These are phyloP conservation scores for Colletotrichum higginsianum DNA, from an alignment of 2,329 filamentous ascomycete species.

Conservation along the genomic window DNA sequence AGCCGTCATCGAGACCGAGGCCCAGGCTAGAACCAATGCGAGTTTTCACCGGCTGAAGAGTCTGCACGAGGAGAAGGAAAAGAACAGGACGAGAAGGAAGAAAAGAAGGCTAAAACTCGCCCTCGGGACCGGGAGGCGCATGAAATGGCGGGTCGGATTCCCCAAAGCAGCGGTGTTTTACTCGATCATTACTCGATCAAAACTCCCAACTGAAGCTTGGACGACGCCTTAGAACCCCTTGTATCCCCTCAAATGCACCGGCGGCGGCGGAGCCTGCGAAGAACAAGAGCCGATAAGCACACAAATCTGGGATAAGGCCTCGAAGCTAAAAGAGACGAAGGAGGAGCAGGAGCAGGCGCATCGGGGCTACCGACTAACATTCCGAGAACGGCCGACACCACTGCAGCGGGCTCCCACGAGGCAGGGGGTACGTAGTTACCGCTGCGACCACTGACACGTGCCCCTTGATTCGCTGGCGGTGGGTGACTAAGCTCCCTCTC, in stretches of 20 bases:
- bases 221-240: background rate
- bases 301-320: background rate
- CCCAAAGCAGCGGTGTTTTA: conserved; percentile 48
- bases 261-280: background rate
- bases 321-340: background rate
- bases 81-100: background rate
- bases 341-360: too few relatives aligned
- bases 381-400: conserved; percentile 33
- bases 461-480: conserved; percentile 10
- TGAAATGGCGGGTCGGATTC: conserved; percentile 17
- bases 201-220: conserved; percentile 49
- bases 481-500: conserved; percentile 18
- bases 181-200: conserved; percentile 64
- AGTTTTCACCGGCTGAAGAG: conserved; percentile 2
- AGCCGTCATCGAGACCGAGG: background rate
- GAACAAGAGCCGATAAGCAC: conserved; percentile 4
- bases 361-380: background rate
- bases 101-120: background rate
- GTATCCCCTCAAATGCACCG: background rate
- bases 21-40: background rate
- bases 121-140: background rate
- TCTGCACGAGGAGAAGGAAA: background rate
- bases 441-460: background rate
- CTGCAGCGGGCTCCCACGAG: too few relatives aligned
- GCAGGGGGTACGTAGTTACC: too few relatives aligned